Evolutionary conservation across 805 yeast genomes (phyloP).

Genomic region (Torulaspora delbrueckii): DNA sequence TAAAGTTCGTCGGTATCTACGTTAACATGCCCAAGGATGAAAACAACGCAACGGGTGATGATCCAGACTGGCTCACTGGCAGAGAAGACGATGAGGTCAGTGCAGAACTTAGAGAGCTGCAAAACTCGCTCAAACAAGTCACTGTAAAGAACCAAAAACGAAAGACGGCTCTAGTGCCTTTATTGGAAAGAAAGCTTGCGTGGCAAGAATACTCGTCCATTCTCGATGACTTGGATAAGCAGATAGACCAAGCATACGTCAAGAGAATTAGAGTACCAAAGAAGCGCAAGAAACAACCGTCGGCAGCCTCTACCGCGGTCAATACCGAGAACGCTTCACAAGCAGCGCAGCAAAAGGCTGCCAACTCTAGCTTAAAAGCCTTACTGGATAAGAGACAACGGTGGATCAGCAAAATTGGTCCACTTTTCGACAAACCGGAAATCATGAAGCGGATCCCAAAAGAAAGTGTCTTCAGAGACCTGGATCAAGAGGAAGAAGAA

Average conservation of each 20-base stretch:
- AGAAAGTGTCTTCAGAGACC: constrained; percentile 48
- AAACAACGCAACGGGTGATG: constrained; percentile 28
- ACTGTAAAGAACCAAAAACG: constrained; percentile 61
- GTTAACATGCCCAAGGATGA: constrained; percentile 47
- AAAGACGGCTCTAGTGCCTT: constrained; percentile 60
- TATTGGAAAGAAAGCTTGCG: constrained; percentile 82
- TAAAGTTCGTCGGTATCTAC: constrained; percentile 85
- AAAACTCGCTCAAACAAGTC: constrained; percentile 58
- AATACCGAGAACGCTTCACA: constrained; percentile 35
- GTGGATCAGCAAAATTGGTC: constrained; percentile 89
- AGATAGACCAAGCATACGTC: constrained; percentile 89
- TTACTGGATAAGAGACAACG: constrained; percentile 78
- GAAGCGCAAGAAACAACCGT: constrained; percentile 38
- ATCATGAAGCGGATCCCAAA: constrained; percentile 73
- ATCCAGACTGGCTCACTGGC: constrained; percentile 61
- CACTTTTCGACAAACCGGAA: constrained; percentile 62
- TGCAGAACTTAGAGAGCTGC: constrained; percentile 71
- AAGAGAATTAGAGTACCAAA: constrained; percentile 74
- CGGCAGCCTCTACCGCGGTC: constrained; percentile 19
- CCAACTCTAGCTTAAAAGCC: constrained; percentile 71
- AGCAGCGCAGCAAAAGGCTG: constrained; percentile 58
- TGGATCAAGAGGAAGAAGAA: constrained; percentile 40
- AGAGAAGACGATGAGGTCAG: constrained; percentile 94
- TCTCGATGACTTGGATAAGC: constrained; percentile 90
- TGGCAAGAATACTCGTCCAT: constrained; percentile 92